Evolutionary conservation across 1,139 yeast genomes (phyloP).

Genomic region (Diutina pseudorugosa): DNA sequence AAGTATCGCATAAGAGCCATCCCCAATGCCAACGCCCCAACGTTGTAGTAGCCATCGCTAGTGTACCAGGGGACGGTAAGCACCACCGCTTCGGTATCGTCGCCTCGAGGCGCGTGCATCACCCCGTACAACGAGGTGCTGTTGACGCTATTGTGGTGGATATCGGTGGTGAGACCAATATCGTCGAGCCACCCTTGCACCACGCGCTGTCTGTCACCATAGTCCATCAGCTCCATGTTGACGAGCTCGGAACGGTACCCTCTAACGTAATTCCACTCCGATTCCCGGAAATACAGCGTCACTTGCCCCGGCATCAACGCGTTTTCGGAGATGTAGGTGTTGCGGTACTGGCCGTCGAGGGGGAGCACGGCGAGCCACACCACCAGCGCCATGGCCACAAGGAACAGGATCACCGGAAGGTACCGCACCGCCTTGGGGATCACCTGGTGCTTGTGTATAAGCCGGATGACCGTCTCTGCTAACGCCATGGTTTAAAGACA

Average conservation of each 20-base stretch:
- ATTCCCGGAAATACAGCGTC: conserved; percentile 79
- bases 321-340: conserved; percentile 85
- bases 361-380: conserved; percentile 66
- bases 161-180: conserved; percentile 61
- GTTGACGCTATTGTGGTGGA: conserved; percentile 11
- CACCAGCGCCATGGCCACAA: conserved; percentile 49
- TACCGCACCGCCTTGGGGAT: conserved; percentile 42
- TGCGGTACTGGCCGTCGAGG: conserved; percentile 66
- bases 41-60: conserved; percentile 46
- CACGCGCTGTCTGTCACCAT: conserved; percentile 22
- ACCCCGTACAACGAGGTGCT: conserved; percentile 47
- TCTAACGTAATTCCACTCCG: conserved; percentile 86
- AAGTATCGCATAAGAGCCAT: conserved; percentile 71
- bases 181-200: conserved; percentile 53
- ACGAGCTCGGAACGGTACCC: conserved; percentile 57
- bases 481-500: conserved; percentile 38
- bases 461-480: conserved; percentile 34
- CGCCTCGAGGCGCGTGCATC: conserved; percentile 89
- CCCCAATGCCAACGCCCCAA: conserved; percentile 71
- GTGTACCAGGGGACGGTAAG: conserved; percentile 78
- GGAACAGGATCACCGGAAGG: conserved; percentile 52
- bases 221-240: conserved; percentile 22
- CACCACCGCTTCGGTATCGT: conserved; percentile 92
- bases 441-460: conserved; percentile 38
- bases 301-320: conserved; percentile 97